phyloP scores from a whole-genome alignment of 1,284 basidiomycete species.

The Porogramme epimiltina region DNA sequence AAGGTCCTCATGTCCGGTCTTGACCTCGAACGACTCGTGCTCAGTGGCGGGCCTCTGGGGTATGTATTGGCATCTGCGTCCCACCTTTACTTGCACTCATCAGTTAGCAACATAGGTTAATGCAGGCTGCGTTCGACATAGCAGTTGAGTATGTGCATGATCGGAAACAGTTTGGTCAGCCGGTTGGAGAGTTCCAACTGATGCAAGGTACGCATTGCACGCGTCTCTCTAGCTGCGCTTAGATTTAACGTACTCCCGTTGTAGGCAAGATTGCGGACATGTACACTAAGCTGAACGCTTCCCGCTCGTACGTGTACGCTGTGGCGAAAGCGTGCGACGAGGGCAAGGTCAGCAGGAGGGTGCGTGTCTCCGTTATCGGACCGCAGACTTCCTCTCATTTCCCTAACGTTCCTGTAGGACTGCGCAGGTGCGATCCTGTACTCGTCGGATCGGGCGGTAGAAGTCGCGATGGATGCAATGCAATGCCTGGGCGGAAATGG shows the following conservation, averaged over 20 bases:
- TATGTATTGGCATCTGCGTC: no score
- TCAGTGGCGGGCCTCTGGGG: constrained; percentile 86
- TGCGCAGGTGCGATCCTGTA: constrained; percentile 92
- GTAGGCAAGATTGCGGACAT: constrained; percentile 86
- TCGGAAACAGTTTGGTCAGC: constrained; percentile 86
- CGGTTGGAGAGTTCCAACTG: constrained; percentile 90
- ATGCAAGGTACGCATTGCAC: constrained; percentile 78
- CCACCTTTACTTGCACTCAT: constrained; percentile 14
- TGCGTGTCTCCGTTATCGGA: constrained; percentile 38
- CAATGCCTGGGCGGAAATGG: constrained; percentile 93
- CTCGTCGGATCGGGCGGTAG: constrained; percentile 87
- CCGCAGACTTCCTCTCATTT: not conserved
- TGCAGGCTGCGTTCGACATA: constrained; percentile 94
- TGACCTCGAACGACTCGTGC: constrained; percentile 89
- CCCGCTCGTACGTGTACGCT: constrained; percentile 90
- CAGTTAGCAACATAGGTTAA: constrained; percentile 71
- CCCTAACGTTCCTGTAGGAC: constrained; percentile 52
- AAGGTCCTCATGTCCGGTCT: constrained; percentile 93
- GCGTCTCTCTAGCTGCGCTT: no score
- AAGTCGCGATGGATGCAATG: constrained; percentile 90
- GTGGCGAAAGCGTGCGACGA: constrained; percentile 88
- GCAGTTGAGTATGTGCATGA: constrained; percentile 90
- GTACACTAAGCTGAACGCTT: constrained; percentile 93
- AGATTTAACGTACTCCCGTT: not conserved
- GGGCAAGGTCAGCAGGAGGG: constrained; percentile 80